These are phyloP conservation scores for Yarrowia alimentaria DNA, from an alignment of 805 yeast genomes.

Conservation along the genomic window DNA sequence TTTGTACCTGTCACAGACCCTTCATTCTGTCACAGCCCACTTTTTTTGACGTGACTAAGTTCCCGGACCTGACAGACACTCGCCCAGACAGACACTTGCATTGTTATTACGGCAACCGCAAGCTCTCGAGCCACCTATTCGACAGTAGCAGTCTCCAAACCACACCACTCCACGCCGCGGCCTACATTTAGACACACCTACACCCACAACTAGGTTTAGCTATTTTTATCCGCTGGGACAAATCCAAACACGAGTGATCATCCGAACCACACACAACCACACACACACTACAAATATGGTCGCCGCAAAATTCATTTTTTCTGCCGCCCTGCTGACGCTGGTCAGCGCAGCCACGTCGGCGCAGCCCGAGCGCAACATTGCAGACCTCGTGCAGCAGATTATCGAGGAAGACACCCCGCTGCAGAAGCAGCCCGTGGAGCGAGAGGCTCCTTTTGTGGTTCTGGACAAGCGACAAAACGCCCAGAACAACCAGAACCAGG, in stretches of 20 bases:
- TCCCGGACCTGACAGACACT: no score
- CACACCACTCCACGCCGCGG: no score
- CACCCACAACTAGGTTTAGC: no score
- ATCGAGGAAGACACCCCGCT: slow-evolving; percentile 1
- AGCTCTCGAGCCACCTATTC: no score
- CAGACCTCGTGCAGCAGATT: slow-evolving; percentile 20
- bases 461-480: slow-evolving; percentile 4
- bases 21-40: no score
- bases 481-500: not conserved
- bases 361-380: slow-evolving; percentile 9
- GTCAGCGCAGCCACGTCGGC: not conserved
- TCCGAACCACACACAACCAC: not conserved
- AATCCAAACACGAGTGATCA: not conserved
- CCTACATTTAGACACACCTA: no score
- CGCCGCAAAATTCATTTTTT: slow-evolving; percentile 6
- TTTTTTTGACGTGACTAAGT: no score
- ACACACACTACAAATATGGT: slow-evolving; percentile 1
- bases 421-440: not conserved
- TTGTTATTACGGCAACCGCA: no score
- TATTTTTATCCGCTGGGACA: no score
- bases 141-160: no score
- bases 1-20: no score
- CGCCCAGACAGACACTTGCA: no score
- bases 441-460: slow-evolving; percentile 3
- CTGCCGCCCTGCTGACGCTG: slow-evolving; percentile 6